phyloP scores from a whole-genome alignment of 192 early-diverging fungal species.

The Umbelopsis sp. region DNA sequence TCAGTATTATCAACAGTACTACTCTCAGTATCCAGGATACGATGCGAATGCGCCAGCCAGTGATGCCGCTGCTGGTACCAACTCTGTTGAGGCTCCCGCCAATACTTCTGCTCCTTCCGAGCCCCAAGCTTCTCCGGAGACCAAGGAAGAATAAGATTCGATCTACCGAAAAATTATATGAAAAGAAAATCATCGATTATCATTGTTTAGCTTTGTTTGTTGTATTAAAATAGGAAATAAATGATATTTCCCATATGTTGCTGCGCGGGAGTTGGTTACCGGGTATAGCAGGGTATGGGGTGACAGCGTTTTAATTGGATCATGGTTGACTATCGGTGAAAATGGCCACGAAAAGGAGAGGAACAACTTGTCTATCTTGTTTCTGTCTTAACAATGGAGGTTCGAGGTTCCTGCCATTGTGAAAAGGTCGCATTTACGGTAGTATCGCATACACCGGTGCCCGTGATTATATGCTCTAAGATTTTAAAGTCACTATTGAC shows the following conservation, averaged over 20 bases:
- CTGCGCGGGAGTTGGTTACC: no score
- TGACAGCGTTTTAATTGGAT: no score
- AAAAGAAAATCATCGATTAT: neutral
- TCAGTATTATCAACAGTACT: slow-evolving; percentile 32
- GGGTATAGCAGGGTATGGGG: no score
- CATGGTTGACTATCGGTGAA: no score
- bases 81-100: slow-evolving; percentile 3
- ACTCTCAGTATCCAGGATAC: slow-evolving; percentile 30
- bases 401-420: slow-evolving; percentile 67
- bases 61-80: slow-evolving; percentile 14
- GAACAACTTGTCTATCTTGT: neutral
- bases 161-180: neutral
- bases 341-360: no score
- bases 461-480: slow-evolving; percentile 32
- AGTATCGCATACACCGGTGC: slow-evolving; percentile 50
- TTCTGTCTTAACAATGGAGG: slow-evolving; percentile 33
- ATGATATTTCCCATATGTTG: no score
- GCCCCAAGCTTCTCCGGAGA: neutral
- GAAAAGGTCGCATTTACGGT: slow-evolving; percentile 56
- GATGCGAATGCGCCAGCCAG: neutral
- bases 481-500: neutral
- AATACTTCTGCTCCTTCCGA: neutral
- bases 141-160: neutral
- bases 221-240: no score
- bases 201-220: no score